phyloP scores from a whole-genome alignment of 768 basidiomycete genomes.

The Neoboletus brunneissimus region DNA sequence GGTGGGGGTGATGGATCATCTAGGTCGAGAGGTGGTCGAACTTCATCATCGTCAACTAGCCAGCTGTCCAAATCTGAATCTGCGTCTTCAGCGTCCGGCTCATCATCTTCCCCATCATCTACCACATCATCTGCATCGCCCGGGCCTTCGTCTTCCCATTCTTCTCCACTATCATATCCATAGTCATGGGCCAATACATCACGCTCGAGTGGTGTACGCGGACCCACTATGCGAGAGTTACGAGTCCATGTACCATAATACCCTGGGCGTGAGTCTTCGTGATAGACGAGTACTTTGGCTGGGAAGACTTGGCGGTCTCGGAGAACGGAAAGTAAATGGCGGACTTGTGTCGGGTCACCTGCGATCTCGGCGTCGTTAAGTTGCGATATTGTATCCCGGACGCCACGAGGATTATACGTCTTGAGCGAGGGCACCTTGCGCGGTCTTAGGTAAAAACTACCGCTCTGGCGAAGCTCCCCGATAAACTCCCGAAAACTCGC shows the following conservation, averaged over 20 bases:
- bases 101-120: slow-evolving; percentile 58
- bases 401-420: slow-evolving; percentile 31
- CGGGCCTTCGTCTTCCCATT: slow-evolving; percentile 89
- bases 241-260: slow-evolving; percentile 96
- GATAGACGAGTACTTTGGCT: slow-evolving; percentile 81
- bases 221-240: slow-evolving; percentile 71
- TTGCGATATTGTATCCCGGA: slow-evolving; percentile 53
- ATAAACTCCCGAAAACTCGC: slow-evolving; percentile 17
- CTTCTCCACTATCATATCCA: slow-evolving; percentile 89
- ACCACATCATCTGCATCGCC: slow-evolving; percentile 77
- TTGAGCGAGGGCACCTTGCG: slow-evolving; percentile 26
- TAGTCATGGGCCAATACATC: slow-evolving; percentile 84
- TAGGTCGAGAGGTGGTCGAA: slow-evolving; percentile 41
- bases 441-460: slow-evolving; percentile 19
- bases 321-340: slow-evolving; percentile 59
- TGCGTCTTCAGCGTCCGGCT: slow-evolving; percentile 54
- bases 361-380: slow-evolving; percentile 77
- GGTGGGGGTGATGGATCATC: slow-evolving; percentile 35
- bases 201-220: slow-evolving; percentile 77
- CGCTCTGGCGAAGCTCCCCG: slow-evolving; percentile 32
- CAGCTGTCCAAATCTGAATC: slow-evolving; percentile 40
- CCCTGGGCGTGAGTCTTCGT: slow-evolving; percentile 82
- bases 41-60: slow-evolving; percentile 67
- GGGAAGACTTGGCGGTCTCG: slow-evolving; percentile 60
- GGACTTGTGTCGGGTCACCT: slow-evolving; percentile 67